Conservation (phyloP, 306 rosid genomes). For the Vicia sativa region DNA sequence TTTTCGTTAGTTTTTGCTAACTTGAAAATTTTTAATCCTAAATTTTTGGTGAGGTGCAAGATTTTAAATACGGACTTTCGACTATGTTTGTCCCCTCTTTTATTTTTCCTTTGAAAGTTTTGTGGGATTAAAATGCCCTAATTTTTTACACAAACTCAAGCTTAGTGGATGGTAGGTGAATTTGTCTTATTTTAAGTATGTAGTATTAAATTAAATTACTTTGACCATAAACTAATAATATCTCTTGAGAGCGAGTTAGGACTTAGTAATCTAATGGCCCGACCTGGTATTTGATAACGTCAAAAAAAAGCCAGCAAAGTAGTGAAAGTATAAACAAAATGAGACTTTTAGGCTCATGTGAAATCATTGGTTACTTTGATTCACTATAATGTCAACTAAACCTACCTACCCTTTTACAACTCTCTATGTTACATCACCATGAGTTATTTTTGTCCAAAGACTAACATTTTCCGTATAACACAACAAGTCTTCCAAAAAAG, state of each 20-base stretch:
- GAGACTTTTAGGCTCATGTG: not conserved
- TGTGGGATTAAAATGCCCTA: no score
- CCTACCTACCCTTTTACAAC: slow-evolving; percentile 35
- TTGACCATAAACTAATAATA: not conserved
- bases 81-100: no score
- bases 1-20: no score
- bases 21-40: no score
- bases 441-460: slow-evolving; percentile 21
- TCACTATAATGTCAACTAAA: slow-evolving; percentile 16
- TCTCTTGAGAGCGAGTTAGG: not conserved
- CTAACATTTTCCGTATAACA: slow-evolving; percentile 18
- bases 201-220: not conserved
- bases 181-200: not conserved
- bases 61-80: no score
- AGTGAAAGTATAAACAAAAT: not conserved
- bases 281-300: not conserved
- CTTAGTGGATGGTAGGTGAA: no score
- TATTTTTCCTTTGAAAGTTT: no score
- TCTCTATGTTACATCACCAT: slow-evolving; percentile 35
- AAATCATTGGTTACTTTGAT: not conserved
- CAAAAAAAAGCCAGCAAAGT: slow-evolving; percentile 11
- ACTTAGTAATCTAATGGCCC: not conserved
- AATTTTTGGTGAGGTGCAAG: no score
- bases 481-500: slow-evolving; percentile 21
- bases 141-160: no score